phyloP scores from a whole-genome alignment of 2,329 filamentous ascomycete species.

The Beauveria pseudobassiana region DNA sequence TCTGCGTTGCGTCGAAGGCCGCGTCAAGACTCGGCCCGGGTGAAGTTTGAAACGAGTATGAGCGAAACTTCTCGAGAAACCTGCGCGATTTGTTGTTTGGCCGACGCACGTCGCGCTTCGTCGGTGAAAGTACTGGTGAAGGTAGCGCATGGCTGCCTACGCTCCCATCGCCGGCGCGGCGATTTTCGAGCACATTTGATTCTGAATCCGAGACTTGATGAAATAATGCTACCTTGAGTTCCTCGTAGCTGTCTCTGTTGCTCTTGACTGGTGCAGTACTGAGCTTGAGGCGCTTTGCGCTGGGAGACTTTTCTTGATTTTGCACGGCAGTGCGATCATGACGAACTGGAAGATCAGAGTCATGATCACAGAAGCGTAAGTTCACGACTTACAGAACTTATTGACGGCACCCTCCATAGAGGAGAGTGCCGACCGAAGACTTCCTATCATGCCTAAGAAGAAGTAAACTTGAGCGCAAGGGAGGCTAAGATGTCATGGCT shows the following conservation, averaged over 20 bases:
- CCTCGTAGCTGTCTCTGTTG: not conserved
- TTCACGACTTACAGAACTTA: not conserved
- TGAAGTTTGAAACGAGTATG: not conserved
- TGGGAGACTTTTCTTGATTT: not conserved
- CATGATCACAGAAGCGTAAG: too few relatives aligned
- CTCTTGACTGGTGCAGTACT: not conserved
- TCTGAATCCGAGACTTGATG: not conserved
- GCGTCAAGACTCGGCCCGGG: not conserved
- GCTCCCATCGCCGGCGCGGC: not conserved
- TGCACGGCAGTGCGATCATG: not conserved
- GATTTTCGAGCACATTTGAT: not conserved
- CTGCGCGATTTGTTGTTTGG: not conserved
- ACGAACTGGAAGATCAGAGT: not conserved
- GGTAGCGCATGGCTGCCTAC: not conserved
- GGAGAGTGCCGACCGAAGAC: conserved; percentile 4
- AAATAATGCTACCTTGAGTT: not conserved
- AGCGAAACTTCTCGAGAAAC: not conserved
- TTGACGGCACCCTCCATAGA: conserved; percentile 1
- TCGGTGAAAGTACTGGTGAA: conserved; percentile 3
- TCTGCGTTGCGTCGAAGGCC: not conserved
- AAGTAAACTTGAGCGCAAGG: not conserved
- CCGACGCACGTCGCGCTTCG: not conserved
- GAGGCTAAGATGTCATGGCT: not conserved
- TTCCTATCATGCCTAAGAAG: conserved; percentile 6
- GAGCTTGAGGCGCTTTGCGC: conserved; percentile 5